Evolutionary conservation across 2,329 filamentous ascomycete species (phyloP).

Genomic region (Nemania bipapillata): DNA sequence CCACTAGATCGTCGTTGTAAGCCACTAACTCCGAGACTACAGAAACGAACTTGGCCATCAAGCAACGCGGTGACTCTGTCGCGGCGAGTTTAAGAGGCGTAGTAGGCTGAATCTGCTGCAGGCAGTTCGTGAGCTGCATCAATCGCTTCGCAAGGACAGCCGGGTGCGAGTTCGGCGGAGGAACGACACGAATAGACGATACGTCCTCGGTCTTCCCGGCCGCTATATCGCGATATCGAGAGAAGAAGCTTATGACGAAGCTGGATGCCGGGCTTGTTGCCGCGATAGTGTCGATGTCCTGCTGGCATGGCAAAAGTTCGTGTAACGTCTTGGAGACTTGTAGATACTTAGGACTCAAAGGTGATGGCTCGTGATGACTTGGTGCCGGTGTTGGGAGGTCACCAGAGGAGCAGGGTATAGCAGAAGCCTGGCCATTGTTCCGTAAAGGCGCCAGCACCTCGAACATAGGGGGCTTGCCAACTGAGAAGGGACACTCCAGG

Average conservation of each 20-base stretch:
- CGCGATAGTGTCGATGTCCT: slow-evolving; percentile 51
- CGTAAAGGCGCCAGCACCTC: slow-evolving; percentile 45
- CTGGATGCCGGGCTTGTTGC: slow-evolving; percentile 44
- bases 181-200: slow-evolving; percentile 47
- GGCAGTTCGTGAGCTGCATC: slow-evolving; percentile 56
- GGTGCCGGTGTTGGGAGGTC: slow-evolving; percentile 37
- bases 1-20: slow-evolving; percentile 63
- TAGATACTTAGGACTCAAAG: slow-evolving; percentile 46
- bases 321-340: slow-evolving; percentile 51
- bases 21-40: slow-evolving; percentile 57
- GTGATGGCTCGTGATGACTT: slow-evolving; percentile 41
- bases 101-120: slow-evolving; percentile 57
- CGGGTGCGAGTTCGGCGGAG: slow-evolving; percentile 57
- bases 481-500: slow-evolving; percentile 47
- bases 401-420: slow-evolving; percentile 10
- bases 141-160: slow-evolving; percentile 60
- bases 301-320: slow-evolving; percentile 51
- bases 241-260: slow-evolving; percentile 50
- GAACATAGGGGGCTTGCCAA: slow-evolving; percentile 48
- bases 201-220: slow-evolving; percentile 45
- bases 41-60: slow-evolving; percentile 52
- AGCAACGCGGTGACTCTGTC: slow-evolving; percentile 40
- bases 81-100: slow-evolving; percentile 49
- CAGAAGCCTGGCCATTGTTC: slow-evolving; percentile 2
- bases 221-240: slow-evolving; percentile 39